A percentile compares a stretch with the other conserved stretches of the same genome.
Conservation (phyloP, 1,284 basidiomycete genomes). For the Tylopilus orsonianus region DNA sequence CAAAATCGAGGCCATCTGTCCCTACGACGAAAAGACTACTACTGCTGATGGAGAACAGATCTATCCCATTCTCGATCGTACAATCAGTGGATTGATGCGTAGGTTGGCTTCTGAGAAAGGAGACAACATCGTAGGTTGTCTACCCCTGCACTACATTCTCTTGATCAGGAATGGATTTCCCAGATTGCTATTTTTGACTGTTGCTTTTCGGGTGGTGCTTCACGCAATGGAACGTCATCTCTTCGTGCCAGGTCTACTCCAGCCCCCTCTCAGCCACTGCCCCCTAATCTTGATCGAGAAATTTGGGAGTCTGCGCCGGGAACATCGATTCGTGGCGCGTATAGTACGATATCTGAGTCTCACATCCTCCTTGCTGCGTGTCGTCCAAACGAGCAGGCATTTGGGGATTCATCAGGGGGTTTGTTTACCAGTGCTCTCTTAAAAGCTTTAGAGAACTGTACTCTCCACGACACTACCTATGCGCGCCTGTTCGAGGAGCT, state of each 20-base stretch:
- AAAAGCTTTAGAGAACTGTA: background rate
- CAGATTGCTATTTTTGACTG: constrained; percentile 1
- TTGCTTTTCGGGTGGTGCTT: constrained; percentile 1
- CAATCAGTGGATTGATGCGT: background rate
- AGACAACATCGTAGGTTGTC: constrained; percentile 1
- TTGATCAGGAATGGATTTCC: background rate
- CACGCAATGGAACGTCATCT: background rate
- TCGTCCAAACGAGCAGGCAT: background rate
- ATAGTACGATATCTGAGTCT: background rate
- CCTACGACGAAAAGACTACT: background rate
- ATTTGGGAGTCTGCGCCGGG: background rate
- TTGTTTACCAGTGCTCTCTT: constrained; percentile 1
- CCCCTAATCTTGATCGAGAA: constrained; percentile 1
- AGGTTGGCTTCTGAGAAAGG: background rate
- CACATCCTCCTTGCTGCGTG: constrained; percentile 3
- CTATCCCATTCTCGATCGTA: constrained; percentile 1
- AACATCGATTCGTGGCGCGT: background rate
- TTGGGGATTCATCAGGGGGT: background rate
- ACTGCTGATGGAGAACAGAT: background rate
- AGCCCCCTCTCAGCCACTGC: background rate
- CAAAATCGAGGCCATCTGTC: constrained; percentile 1
- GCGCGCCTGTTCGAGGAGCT: background rate
- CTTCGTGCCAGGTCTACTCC: background rate
- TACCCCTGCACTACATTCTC: background rate
- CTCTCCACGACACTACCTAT: background rate